Base-by-base conservation (phyloP, 148 eudicot species). In the Hydrangea macrophylla region DNA sequence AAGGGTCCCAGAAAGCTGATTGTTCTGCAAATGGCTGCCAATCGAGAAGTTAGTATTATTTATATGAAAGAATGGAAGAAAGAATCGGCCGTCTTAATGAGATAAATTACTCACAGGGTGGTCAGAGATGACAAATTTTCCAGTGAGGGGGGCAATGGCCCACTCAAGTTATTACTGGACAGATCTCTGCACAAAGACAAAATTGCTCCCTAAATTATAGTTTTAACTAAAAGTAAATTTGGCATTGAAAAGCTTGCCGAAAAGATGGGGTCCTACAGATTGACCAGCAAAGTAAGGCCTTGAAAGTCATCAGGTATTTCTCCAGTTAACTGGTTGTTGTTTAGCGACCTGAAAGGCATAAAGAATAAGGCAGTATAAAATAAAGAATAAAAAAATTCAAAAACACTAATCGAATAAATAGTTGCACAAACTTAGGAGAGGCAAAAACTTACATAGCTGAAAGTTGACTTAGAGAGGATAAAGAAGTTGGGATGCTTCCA, bases 1-100 rank as follows among this genome's bases (percentile, higher is more conserved):
- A 60, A 93, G 92, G 57, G 85, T 81, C 69, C 98, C 98, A 48
- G 96, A 83, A 37, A 93, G 90, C 75, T 88, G 89, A 83, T 93
- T 93, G 76, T 80, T 75, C 89, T 90, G 98, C 87, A 93, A 72
- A 77, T 79, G 96, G 70, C 98, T 93, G 92, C 68, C 70, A 78
- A 67, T 58, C 51, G 40, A 62, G 59, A 71, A 70, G 64, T 77
- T 42, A 58, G 74, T 60, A 71, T 69, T 58, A 36, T 59, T 54
- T 51, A 60, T 27, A 45, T 9, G 65, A 57, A n/a, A 25, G 40
- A 71, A 15, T 33, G 59, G 13, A 31, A 3, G 58, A 27, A 45
- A 24, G 60, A 54, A 40, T 25, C 55, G 48, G 55, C 42, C 37
- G 23, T 42, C 68, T 56, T 31, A 30, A 44, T 23, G 11, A 20